Evolutionary conservation across 2,329 filamentous ascomycete species (phyloP).

Genomic region (Penicillium expansum): DNA sequence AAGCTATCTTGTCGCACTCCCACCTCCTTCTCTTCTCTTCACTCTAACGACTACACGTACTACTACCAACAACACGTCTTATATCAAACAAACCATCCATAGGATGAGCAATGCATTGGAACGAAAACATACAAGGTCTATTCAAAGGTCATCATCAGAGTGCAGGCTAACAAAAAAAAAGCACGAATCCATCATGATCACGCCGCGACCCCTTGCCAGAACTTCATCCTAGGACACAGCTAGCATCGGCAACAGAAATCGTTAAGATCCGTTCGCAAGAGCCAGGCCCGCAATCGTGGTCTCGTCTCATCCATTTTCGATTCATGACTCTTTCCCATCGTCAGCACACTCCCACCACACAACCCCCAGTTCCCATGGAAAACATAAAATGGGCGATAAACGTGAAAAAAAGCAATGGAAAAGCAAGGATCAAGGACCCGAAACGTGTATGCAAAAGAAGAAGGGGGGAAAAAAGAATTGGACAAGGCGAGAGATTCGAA

Average conservation of each 20-base stretch:
- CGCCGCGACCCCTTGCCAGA: slow-evolving; percentile 6
- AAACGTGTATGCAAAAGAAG: slow-evolving; percentile 8
- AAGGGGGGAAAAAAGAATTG: background rate
- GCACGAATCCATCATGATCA: slow-evolving; percentile 15
- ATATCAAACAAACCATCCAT: background rate
- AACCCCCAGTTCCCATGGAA: slow-evolving; percentile 5
- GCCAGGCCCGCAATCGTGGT: slow-evolving; percentile 11
- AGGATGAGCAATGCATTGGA: slow-evolving; percentile 22
- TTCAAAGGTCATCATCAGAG: slow-evolving; percentile 26
- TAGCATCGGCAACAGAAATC: background rate
- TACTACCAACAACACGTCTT: background rate
- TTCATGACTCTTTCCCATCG: slow-evolving; percentile 15
- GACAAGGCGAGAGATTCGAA: slow-evolving; percentile 1
- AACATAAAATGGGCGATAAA: slow-evolving; percentile 8
- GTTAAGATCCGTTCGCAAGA: slow-evolving; percentile 2
- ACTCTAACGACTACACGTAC: background rate
- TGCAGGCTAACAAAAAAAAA: slow-evolving; percentile 23
- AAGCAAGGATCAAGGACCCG: slow-evolving; percentile 8
- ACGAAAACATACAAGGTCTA: slow-evolving; percentile 25
- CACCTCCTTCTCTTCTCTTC: too few species aligned
- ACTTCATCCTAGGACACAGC: background rate
- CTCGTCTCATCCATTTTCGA: slow-evolving; percentile 11
- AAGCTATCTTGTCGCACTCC: background rate
- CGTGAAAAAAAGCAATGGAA: slow-evolving; percentile 11
- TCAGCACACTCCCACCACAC: slow-evolving; percentile 14